These are phyloP conservation scores for Coemansia javaensis DNA, from an alignment of 192 early-diverging fungal genomes.

Conservation along the genomic window DNA sequence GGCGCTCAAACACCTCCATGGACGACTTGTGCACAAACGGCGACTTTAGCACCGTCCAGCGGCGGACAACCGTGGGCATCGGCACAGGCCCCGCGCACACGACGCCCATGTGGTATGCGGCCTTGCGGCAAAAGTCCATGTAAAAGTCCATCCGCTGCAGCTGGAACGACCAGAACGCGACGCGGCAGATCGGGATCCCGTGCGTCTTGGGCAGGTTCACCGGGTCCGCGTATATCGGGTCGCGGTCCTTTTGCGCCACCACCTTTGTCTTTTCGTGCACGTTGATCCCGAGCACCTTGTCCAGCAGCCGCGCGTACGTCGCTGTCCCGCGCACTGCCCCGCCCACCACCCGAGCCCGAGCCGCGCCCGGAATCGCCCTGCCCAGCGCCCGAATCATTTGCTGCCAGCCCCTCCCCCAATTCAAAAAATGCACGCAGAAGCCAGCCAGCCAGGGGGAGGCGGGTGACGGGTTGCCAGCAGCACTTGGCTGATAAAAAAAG, in stretches of 20 bases:
- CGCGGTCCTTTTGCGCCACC: constrained; percentile 5
- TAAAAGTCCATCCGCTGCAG: constrained; percentile 85
- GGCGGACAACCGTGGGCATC: constrained; percentile 65
- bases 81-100: constrained; percentile 66
- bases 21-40: constrained; percentile 96
- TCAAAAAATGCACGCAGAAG: too few relatives aligned
- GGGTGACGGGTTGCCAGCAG: too few relatives aligned
- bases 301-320: constrained; percentile 33
- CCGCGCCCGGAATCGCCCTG: too few relatives aligned
- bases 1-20: constrained; percentile 94
- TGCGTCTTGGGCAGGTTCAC: constrained; percentile 53
- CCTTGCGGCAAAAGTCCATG: constrained; percentile 74
- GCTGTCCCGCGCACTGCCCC: constrained; percentile 12
- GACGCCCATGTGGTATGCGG: constrained; percentile 71
- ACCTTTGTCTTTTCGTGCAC: constrained; percentile 22
- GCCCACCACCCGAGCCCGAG: too few relatives aligned
- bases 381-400: too few relatives aligned
- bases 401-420: too few relatives aligned
- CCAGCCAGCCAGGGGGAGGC: too few relatives aligned
- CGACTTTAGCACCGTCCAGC: constrained; percentile 85
- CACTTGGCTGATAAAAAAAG: too few relatives aligned
- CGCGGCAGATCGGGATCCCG: constrained; percentile 65
- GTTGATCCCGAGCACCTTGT: constrained; percentile 43
- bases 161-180: constrained; percentile 74
- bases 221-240: constrained; percentile 21